Evolutionary conservation across 805 yeast genomes (phyloP).

Genomic region (Barnettozyma californica): DNA sequence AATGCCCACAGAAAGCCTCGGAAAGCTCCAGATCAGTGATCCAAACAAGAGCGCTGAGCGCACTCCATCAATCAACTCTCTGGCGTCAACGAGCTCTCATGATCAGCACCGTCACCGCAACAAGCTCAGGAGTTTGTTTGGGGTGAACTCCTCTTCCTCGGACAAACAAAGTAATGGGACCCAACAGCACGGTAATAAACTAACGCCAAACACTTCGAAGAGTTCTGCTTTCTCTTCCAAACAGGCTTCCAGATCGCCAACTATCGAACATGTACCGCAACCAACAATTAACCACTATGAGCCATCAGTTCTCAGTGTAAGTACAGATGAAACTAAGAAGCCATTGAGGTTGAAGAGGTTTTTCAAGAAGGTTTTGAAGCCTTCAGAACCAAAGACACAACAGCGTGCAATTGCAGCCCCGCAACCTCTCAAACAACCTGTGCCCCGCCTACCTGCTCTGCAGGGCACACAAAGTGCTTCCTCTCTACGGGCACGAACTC

Average conservation of each 20-base stretch:
- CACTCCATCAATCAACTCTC: conserved; percentile 6
- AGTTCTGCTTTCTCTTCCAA: conserved; percentile 21
- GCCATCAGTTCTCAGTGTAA: background rate
- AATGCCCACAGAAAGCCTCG: conserved; percentile 7
- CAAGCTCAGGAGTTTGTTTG: conserved; percentile 9
- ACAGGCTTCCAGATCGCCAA: conserved; percentile 20
- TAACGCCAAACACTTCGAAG: conserved; percentile 25
- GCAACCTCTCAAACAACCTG: conserved; percentile 5
- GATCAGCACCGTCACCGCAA: conserved; percentile 6
- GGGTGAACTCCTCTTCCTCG: conserved; percentile 2
- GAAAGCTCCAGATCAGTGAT: conserved; percentile 7
- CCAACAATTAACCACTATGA: conserved; percentile 10
- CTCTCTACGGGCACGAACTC: conserved; percentile 1
- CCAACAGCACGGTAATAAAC: conserved; percentile 2
- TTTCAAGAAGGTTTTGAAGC: conserved; percentile 39
- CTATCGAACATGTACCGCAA: conserved; percentile 12
- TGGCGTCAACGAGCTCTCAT: conserved; percentile 5
- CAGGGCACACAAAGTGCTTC: background rate
- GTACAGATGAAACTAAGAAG: conserved; percentile 11
- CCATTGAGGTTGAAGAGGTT: conserved; percentile 40
- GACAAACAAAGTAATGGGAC: background rate
- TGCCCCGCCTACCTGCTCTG: background rate
- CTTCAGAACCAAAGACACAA: conserved; percentile 7
- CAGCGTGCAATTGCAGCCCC: conserved; percentile 10
- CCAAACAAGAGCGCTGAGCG: conserved; percentile 1